Evolutionary conservation across 805 yeast species (phyloP).

Genomic region (Saccharomycopsis amapae): DNA sequence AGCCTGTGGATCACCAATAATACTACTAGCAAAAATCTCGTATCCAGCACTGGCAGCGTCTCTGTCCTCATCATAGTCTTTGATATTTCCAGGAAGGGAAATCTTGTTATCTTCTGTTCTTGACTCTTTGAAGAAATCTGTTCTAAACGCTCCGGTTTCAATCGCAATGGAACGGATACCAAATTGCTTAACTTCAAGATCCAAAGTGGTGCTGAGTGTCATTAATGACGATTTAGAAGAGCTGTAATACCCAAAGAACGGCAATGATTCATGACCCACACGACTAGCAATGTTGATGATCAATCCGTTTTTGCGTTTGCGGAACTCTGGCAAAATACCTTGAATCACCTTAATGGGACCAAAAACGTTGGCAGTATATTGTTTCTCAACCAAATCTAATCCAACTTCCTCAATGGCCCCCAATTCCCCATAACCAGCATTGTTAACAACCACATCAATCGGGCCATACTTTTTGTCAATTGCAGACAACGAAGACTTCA

Average conservation of each 20-base stretch:
- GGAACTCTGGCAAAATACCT: slow-evolving; percentile 1
- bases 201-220: too few species aligned
- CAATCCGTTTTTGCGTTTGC: slow-evolving; percentile 1
- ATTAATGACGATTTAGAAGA: too few species aligned
- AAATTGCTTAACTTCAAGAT: too few species aligned
- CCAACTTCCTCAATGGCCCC: slow-evolving; percentile 7
- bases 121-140: too few species aligned
- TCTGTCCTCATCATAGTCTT: not conserved
- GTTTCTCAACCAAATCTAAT: not conserved
- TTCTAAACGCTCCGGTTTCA: too few species aligned
- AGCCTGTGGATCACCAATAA: not conserved
- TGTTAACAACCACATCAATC: slow-evolving; percentile 12
- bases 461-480: slow-evolving; percentile 1
- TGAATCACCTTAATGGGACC: slow-evolving; percentile 3
- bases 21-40: not conserved
- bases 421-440: slow-evolving; percentile 10
- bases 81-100: not conserved
- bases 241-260: too few species aligned
- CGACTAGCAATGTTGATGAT: slow-evolving; percentile 1
- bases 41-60: not conserved
- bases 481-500: not conserved
- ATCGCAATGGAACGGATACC: too few species aligned
- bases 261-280: too few species aligned
- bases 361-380: slow-evolving; percentile 7
- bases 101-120: too few species aligned